phyloP scores from a whole-genome alignment of 2,329 filamentous ascomycete genomes.

The Epichloe typhina region DNA sequence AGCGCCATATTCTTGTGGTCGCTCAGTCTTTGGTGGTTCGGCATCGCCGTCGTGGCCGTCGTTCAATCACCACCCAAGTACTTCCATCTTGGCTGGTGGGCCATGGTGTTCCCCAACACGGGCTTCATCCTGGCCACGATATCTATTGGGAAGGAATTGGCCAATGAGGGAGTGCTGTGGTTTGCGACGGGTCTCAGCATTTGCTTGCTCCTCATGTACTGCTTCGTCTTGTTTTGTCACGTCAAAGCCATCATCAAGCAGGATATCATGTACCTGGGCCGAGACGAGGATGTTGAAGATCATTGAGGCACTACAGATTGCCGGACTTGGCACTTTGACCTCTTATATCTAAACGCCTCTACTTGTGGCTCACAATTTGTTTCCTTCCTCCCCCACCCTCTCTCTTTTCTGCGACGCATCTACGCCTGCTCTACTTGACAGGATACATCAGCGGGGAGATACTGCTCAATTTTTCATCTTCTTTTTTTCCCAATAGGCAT shows the following conservation, averaged over 20 bases:
- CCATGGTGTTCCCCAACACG: conserved; percentile 48
- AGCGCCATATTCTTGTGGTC: conserved; percentile 51
- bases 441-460: not conserved
- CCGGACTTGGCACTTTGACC: not conserved
- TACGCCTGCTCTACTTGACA: not conserved
- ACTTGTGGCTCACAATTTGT: not conserved
- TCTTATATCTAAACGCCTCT: not conserved
- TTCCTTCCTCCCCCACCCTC: not conserved
- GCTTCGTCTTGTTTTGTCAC: conserved; percentile 29
- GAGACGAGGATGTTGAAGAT: conserved; percentile 40
- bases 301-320: conserved; percentile 4
- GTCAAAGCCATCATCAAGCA: conserved; percentile 34
- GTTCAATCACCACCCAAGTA: conserved; percentile 28
- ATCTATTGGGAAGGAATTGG: conserved; percentile 35
- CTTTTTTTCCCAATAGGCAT: not conserved
- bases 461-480: not conserved
- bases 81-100: conserved; percentile 53
- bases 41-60: conserved; percentile 22
- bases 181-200: conserved; percentile 37
- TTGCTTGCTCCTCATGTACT: conserved; percentile 26
- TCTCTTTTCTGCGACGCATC: not conserved
- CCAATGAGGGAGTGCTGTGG: conserved; percentile 31
- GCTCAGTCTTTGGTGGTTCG: conserved; percentile 45
- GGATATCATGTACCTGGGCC: conserved; percentile 42
- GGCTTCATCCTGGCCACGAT: conserved; percentile 46